Percentiles rank a stretch among this genome's conserved stretches.
Evolutionary conservation across 257 asterid genomes (phyloP).

Genomic region (Solanum clarkiae): DNA sequence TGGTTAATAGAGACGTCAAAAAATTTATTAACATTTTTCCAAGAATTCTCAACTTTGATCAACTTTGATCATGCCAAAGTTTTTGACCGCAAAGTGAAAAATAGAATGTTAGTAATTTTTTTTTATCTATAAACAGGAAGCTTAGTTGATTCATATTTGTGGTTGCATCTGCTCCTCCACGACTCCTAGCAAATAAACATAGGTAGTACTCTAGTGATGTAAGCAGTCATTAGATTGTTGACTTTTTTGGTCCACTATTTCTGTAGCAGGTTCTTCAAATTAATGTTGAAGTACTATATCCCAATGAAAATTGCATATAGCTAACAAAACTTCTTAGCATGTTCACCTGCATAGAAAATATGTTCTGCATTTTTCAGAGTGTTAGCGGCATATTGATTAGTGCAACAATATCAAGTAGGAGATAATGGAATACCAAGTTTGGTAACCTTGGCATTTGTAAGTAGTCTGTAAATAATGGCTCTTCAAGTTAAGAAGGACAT

Average conservation of each 20-base stretch:
- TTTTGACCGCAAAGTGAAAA: neutral
- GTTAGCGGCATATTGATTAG: neutral
- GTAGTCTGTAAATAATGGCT: too few species aligned
- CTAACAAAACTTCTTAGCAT: neutral
- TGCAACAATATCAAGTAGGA: neutral
- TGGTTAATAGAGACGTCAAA: neutral
- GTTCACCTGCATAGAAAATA: neutral
- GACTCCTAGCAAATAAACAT: neutral
- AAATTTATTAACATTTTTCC: neutral
- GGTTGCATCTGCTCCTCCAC: neutral
- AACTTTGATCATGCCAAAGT: neutral
- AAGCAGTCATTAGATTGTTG: neutral
- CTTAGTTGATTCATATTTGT: too few species aligned
- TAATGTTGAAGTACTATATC: neutral
- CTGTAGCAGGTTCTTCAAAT: neutral
- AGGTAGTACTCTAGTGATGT: neutral
- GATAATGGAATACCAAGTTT: neutral
- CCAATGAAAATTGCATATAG: neutral
- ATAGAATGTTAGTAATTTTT: neutral
- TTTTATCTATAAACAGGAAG: neutral
- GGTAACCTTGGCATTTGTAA: too few species aligned
- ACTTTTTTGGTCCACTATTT: neutral
- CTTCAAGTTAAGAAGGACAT: too few species aligned
- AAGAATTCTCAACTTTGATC: neutral
- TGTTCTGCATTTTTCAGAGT: neutral